phyloP scores from a whole-genome alignment of 208 protist genomes.

The Kentomonas sorsogonicus region DNA sequence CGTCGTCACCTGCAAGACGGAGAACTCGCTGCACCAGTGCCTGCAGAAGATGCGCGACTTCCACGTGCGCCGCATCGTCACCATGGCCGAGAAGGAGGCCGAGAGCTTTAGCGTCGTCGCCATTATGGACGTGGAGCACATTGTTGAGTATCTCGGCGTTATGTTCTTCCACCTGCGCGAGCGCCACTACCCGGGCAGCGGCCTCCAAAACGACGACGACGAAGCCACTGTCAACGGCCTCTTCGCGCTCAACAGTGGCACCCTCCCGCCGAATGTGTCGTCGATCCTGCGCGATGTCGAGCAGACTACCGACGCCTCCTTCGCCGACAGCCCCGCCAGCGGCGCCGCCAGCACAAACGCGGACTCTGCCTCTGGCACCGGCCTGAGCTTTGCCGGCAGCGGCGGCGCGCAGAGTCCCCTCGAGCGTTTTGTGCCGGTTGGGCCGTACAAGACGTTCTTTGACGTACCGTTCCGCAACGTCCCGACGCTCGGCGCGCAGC shows the following conservation, averaged over 20 bases:
- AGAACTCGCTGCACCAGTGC: constrained; percentile 62
- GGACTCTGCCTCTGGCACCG: no score
- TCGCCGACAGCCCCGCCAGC: constrained; percentile 8
- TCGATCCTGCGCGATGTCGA: no score
- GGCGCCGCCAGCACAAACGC: constrained; percentile 8
- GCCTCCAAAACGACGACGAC: constrained; percentile 3
- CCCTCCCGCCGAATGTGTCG: no score
- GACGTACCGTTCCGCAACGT: constrained; percentile 72
- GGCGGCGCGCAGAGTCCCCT: constrained; percentile 30
- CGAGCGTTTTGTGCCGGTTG: no score
- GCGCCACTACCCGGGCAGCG: constrained; percentile 14
- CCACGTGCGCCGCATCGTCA: constrained; percentile 55
- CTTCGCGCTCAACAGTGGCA: no score
- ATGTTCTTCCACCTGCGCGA: constrained; percentile 80
- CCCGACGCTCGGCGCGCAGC: constrained; percentile 51
- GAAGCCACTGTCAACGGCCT: not conserved
- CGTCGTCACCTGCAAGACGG: constrained; percentile 57
- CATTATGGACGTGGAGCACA: constrained; percentile 79
- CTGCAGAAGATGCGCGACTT: constrained; percentile 50
- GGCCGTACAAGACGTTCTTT: constrained; percentile 66
- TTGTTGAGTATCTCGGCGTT: constrained; percentile 73
- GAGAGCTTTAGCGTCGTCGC: constrained; percentile 53
- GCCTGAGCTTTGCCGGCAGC: constrained; percentile 11
- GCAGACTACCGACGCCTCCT: no score
- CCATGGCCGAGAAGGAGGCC: constrained; percentile 67